Evolutionary conservation across 352 stramenopile species (phyloP), one percentile per base, ranked within the genome.

Genomic region (Aphanomyces stellatus): DNA sequence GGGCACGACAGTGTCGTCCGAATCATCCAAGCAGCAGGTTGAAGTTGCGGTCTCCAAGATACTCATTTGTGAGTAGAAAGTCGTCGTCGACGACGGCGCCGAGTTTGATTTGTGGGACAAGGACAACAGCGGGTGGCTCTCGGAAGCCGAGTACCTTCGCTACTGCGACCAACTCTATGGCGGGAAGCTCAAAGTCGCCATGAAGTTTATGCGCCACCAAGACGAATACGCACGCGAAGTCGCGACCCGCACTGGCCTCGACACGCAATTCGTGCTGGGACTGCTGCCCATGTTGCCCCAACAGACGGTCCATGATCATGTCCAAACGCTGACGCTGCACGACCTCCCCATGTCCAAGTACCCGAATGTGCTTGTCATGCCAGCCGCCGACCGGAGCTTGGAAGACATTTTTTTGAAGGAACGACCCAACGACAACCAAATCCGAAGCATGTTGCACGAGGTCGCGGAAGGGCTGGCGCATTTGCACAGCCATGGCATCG

Each of bases 351-450:
- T 46, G 35, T 19, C 33, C 19, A 15, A 64, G 4, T 64, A 64
- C 55, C 25, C 33, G 10, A 19, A 51, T 7, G 11, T 64, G 22
- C 33, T 64, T 17, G 55, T 64, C 28, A 64, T 64, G 55, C 55
- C 55, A 13, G 33, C 34, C 7, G 55, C 55, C 19, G 55, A 43
- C 31, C 55, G 55, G 24, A 51, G 33, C 31, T 28, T 64, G 2
- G 34, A 64, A 33, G 55, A 64, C 24, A 30, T 64, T 24, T 64
- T 64, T 35, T n/a, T 48, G 3, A 64, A 64, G 55, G 55, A 64
- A 46, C 55, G 55, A 19, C 55, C 55, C 25, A 51, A 43, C 7
- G 35, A 48, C 33, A 51, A 43, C 35, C 22, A 68, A 41, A 61
- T 49, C 11, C 61, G 61, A 13, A 57, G 35, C 22, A 37, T 35